Base-by-base conservation (phyloP, 2,329 filamentous ascomycete genomes). In the Aspergillus thermomutatus region DNA sequence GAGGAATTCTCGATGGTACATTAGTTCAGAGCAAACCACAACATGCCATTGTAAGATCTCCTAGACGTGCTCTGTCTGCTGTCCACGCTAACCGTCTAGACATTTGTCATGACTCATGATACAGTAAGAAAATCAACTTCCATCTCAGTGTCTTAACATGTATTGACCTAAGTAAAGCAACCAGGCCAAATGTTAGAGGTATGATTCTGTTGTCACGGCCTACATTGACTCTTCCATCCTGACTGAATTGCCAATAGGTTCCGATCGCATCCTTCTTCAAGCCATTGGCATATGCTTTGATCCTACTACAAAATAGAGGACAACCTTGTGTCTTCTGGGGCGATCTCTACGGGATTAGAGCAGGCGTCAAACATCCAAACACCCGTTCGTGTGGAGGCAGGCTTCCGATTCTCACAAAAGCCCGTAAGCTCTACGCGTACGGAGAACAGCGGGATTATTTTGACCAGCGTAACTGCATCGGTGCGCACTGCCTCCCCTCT, bases 51-150 rank as follows among this genome's bases (percentile, higher is more conserved):
- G 82, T 83, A 72, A 73, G 80, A 69, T 8, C 43, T 37, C 10
- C 43, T 25, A 17, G 11, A 41, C 23, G 7, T 25, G 34, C 28
- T n/a, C n/a, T 21, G 10, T 17, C 9, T 52, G 8, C 9, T n/a
- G 9, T 6, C n/a, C 5, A 49, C 50, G 8, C 58, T 63, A 41
- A 60, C 17, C 21, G 27, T 31, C 37, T 17, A 83, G 72, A 90
- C 87, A 0, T 80, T 90, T 4, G 86, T 90, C 1, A 85, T 84
- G 72, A 90, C 89, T 71, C 88, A 90, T 73, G 88, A 91, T 68
- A 90, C 87, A 0, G 75, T 75, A 69, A 62, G 73, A 65, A 7
- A 9, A 23, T 45, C 14, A 23, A 23, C 11, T 9, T 14, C 14
- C 6, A 3, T 2, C 5, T 26, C 3, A 25, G 26, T 5, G 1